These are phyloP conservation scores for Daldinia loculata DNA, from an alignment of 495 filamentous ascomycete genomes.

Conservation along the genomic window DNA sequence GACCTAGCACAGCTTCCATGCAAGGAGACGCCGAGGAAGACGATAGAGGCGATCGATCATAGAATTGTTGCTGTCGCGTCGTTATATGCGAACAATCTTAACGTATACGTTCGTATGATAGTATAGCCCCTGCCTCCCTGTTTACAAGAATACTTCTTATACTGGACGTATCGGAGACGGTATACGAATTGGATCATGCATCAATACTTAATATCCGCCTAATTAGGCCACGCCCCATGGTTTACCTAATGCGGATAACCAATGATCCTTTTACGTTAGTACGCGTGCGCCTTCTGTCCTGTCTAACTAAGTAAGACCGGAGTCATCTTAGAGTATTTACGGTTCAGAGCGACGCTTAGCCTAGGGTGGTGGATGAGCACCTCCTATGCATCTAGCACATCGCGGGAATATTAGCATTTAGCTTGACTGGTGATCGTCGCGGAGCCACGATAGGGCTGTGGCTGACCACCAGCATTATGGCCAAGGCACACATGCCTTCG, in stretches of 20 bases:
- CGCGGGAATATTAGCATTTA: not conserved
- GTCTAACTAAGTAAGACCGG: not conserved
- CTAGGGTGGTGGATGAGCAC: not conserved
- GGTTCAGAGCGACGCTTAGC: not conserved
- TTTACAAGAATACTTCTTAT: not conserved
- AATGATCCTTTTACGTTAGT: not conserved
- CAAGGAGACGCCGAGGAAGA: slow-evolving; percentile 31
- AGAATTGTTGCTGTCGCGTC: not conserved
- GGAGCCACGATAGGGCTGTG: not conserved
- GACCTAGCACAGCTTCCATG: slow-evolving; percentile 44
- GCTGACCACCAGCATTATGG: not conserved
- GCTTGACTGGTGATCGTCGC: not conserved
- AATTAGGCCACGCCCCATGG: not conserved
- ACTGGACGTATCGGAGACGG: not conserved
- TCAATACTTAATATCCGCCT: not conserved
- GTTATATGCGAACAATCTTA: not conserved
- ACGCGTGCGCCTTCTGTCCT: not conserved
- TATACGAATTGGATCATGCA: not conserved
- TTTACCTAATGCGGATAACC: not conserved
- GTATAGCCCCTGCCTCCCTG: not conserved
- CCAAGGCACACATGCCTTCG: not conserved
- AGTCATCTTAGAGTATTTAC: not conserved
- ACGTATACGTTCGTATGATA: not conserved
- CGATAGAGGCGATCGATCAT: slow-evolving; percentile 18
- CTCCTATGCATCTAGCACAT: not conserved